Evolutionary conservation across 1,284 basidiomycete species (phyloP).

Genomic region (Trichosporon asahii): DNA sequence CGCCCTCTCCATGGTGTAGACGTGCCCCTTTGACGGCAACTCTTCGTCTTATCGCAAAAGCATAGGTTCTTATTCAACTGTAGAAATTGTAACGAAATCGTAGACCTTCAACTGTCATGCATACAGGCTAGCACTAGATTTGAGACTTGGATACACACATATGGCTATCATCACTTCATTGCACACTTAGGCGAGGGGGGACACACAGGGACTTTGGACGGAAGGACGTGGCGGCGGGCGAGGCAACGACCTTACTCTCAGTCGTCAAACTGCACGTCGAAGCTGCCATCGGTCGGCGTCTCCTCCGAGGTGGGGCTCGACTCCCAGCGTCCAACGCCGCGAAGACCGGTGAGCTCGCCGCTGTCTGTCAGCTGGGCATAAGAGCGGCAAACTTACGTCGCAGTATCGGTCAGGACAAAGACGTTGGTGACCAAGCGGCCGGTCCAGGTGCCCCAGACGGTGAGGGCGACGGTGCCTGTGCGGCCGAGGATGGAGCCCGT

Average conservation of each 20-base stretch:
- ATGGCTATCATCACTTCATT: no score
- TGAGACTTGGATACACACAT: background rate
- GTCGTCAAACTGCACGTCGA: background rate
- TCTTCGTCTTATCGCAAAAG: no score
- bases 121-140: background rate
- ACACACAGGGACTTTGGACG: no score
- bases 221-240: no score
- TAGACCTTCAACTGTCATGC: slow-evolving; percentile 9
- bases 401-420: background rate
- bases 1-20: slow-evolving; percentile 46
- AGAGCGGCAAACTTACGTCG: background rate
- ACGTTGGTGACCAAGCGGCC: background rate
- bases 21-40: no score
- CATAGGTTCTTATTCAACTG: background rate
- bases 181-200: no score
- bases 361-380: background rate
- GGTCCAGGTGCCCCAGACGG: background rate
- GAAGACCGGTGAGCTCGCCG: slow-evolving; percentile 2
- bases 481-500: slow-evolving; percentile 7
- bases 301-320: background rate
- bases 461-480: slow-evolving; percentile 8
- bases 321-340: background rate
- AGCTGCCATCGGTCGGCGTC: background rate
- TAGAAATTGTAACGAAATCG: background rate
- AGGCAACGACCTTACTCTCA: no score